phyloP scores from a whole-genome alignment of 768 basidiomycete genomes.

The Phanerochaete sordida region DNA sequence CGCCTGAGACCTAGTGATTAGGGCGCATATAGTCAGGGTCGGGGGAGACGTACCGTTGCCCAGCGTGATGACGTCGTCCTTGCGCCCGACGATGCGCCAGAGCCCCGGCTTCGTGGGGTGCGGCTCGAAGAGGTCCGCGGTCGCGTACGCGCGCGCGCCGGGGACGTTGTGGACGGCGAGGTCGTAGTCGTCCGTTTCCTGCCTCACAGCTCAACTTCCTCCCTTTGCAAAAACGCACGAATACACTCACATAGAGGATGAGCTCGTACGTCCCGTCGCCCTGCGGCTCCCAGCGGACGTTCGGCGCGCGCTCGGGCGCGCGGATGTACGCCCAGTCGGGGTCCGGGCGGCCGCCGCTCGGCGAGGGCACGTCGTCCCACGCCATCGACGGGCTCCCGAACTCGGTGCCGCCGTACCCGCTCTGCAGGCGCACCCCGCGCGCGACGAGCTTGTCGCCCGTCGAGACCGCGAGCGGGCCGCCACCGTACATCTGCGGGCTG shows the following conservation, averaged over 20 bases:
- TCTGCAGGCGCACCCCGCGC: conserved; percentile 12
- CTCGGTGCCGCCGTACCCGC: conserved; percentile 15
- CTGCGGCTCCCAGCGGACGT: conserved; percentile 5
- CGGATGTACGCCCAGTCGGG: conserved; percentile 12
- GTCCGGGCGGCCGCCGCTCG: not conserved
- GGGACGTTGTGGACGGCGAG: not conserved
- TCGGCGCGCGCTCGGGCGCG: not conserved
- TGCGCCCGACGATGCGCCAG: conserved; percentile 28
- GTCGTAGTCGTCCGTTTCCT: not conserved
- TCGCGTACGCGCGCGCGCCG: conserved; percentile 19
- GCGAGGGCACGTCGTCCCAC: not conserved
- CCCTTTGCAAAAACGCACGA: not conserved
- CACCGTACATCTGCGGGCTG: conserved; percentile 8
- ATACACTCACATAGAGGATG: conserved; percentile 4
- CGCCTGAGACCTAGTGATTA: not conserved
- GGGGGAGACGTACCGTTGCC: conserved; percentile 8
- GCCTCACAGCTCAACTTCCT: not conserved
- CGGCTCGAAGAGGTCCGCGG: conserved; percentile 15
- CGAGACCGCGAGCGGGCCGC: conserved; percentile 14
- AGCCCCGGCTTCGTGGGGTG: conserved; percentile 15
- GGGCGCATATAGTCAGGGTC: conserved; percentile 18
- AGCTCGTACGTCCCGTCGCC: conserved; percentile 14
- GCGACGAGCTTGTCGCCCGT: conserved; percentile 9
- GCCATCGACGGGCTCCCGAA: conserved; percentile 4
- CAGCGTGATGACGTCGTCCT: conserved; percentile 42